Evolutionary conservation across 2,329 filamentous ascomycete species (phyloP).

Genomic region (Cytospora paraplurivora): DNA sequence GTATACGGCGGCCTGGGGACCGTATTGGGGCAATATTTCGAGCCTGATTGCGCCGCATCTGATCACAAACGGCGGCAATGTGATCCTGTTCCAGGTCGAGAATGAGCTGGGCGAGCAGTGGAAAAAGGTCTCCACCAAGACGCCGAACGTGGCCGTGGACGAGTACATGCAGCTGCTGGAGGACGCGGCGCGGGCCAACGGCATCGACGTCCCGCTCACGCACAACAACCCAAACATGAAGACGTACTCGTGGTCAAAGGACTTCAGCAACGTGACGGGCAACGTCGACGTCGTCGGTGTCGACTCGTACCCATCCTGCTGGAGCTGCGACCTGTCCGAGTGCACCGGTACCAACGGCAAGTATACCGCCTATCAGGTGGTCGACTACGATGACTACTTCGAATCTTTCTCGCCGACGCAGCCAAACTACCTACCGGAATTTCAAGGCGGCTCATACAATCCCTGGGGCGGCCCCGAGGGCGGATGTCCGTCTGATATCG

Average conservation of each 20-base stretch:
- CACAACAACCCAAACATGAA: constrained; percentile 63
- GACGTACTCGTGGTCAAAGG: constrained; percentile 60
- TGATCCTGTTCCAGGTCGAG: constrained; percentile 59
- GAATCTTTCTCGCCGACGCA: constrained; percentile 42
- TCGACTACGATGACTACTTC: constrained; percentile 35
- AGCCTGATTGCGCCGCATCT: constrained; percentile 54
- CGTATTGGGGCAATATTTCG: constrained; percentile 54
- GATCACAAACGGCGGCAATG: constrained; percentile 59
- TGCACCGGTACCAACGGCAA: constrained; percentile 62
- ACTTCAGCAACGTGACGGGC: constrained; percentile 58
- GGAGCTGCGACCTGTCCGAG: constrained; percentile 64
- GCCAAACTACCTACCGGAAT: constrained; percentile 59
- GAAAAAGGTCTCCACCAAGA: constrained; percentile 44
- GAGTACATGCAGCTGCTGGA: constrained; percentile 62
- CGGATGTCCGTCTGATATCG: constrained; percentile 56
- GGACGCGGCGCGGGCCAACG: constrained; percentile 53
- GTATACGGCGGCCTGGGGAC: constrained; percentile 56
- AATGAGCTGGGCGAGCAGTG: constrained; percentile 55
- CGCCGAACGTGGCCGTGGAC: constrained; percentile 50
- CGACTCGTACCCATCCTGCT: constrained; percentile 60
- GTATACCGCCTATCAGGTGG: constrained; percentile 53
- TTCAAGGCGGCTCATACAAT: constrained; percentile 62
- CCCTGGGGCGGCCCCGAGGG: constrained; percentile 63
- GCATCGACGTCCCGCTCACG: constrained; percentile 60
- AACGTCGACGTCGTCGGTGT: constrained; percentile 57